phyloP scores from a whole-genome alignment of 2,329 filamentous ascomycete genomes.

The Blastomyces gilchristii region DNA sequence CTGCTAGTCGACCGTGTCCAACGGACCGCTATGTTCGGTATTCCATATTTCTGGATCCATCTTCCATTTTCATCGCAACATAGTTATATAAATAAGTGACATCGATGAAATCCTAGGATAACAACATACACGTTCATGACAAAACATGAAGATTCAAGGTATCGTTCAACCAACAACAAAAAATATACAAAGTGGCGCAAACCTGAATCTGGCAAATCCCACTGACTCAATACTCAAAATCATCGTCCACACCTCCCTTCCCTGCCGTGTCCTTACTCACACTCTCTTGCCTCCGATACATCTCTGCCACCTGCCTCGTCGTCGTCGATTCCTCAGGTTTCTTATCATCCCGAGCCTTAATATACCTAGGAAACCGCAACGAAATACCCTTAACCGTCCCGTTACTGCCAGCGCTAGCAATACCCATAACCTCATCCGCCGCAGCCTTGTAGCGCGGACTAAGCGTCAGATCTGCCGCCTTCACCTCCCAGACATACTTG shows the following conservation, averaged over 20 bases:
- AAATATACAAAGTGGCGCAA: background rate
- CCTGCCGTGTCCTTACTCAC: slow-evolving; percentile 73
- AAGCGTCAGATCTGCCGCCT: slow-evolving; percentile 87
- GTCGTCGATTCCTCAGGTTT: slow-evolving; percentile 84
- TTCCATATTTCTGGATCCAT: background rate
- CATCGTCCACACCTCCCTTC: slow-evolving; percentile 87
- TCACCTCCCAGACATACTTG: slow-evolving; percentile 91
- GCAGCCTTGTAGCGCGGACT: slow-evolving; percentile 92
- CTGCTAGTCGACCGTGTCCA: background rate
- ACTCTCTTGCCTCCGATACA: slow-evolving; percentile 93
- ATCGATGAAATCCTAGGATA: background rate
- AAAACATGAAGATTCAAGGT: background rate
- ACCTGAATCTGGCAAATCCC: background rate
- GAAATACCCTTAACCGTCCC: slow-evolving; percentile 66
- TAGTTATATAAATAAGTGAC: background rate
- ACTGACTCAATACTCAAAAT: slow-evolving; percentile 75
- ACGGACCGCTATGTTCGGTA: background rate
- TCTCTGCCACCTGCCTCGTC: slow-evolving; percentile 79
- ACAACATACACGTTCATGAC: no score
- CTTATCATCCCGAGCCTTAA: slow-evolving; percentile 88
- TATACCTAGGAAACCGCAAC: slow-evolving; percentile 84
- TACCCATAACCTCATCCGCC: slow-evolving; percentile 65
- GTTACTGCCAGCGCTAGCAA: slow-evolving; percentile 35
- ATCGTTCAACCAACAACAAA: background rate
- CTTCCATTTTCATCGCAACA: background rate